Evolutionary conservation across 371 early-diverging fungal genomes (phyloP).

Genomic region (Mucor sp.): DNA sequence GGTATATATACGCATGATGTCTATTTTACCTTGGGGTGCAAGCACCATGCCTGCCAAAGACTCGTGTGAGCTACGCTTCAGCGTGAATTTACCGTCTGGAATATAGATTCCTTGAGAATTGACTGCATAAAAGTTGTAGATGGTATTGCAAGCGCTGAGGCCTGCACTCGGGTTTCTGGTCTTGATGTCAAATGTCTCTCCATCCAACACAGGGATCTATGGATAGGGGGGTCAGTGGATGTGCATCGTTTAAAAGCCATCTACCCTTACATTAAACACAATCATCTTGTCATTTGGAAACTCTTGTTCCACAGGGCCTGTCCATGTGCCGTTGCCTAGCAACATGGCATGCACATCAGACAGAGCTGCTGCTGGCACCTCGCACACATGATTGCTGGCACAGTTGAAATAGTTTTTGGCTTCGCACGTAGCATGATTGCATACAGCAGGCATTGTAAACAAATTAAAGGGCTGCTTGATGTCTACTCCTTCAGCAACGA

Average conservation of each 20-base stretch:
- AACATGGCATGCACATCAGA: conserved; percentile 12
- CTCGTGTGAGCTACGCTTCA: conserved; percentile 7
- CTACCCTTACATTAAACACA: conserved; percentile 15
- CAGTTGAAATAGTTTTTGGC: conserved; percentile 7
- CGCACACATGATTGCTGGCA: background rate
- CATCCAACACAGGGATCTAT: conserved; percentile 15
- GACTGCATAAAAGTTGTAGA: conserved; percentile 19
- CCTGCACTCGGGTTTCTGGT: conserved; percentile 11
- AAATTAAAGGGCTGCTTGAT: conserved; percentile 11
- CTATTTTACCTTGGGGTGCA: conserved; percentile 18
- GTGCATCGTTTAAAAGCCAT: background rate
- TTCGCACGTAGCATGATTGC: background rate
- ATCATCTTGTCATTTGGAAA: conserved; percentile 14
- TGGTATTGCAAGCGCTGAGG: conserved; percentile 12
- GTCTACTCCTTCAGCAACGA: conserved; percentile 8
- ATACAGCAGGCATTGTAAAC: conserved; percentile 6
- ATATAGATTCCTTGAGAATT: conserved; percentile 4
- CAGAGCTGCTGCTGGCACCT: conserved; percentile 2
- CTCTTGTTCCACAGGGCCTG: conserved; percentile 9
- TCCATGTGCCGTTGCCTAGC: conserved; percentile 11
- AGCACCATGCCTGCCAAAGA: conserved; percentile 12
- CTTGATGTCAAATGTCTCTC: conserved; percentile 11
- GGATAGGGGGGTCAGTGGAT: too few species aligned
- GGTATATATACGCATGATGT: too few species aligned
- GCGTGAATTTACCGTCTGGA: conserved; percentile 2